phyloP scores from a whole-genome alignment of 2,329 filamentous ascomycete genomes.

The Beauveria australis region DNA sequence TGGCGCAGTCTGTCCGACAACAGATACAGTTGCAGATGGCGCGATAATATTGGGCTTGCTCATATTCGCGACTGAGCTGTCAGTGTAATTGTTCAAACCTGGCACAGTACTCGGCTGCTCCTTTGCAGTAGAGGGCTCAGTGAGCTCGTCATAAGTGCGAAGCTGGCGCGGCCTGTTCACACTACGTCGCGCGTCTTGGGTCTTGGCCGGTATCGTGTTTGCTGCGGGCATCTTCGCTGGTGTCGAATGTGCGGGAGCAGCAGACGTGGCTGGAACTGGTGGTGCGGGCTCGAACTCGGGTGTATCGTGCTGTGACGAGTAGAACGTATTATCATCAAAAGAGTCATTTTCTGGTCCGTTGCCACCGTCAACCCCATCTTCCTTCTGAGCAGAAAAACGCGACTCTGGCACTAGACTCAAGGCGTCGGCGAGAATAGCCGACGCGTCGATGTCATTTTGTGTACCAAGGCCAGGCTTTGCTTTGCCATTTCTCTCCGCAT shows the following conservation, averaged over 20 bases:
- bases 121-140: not conserved
- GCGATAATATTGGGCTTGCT: constrained; percentile 22
- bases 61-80: not conserved
- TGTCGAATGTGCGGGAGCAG: not conserved
- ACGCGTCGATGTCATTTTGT: constrained; percentile 60
- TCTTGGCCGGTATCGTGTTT: not conserved
- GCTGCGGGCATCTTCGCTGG: constrained; percentile 6
- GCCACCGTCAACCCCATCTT: constrained; percentile 40
- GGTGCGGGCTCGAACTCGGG: constrained; percentile 43
- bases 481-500: constrained; percentile 56
- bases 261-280: constrained; percentile 26
- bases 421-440: constrained; percentile 64
- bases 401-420: constrained; percentile 63
- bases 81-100: constrained; percentile 24
- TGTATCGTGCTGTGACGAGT: constrained; percentile 89
- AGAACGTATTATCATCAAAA: constrained; percentile 89
- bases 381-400: constrained; percentile 50
- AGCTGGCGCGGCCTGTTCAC: not conserved
- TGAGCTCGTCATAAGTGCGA: constrained; percentile 5
- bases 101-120: constrained; percentile 17
- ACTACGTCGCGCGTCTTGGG: not conserved
- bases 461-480: constrained; percentile 41
- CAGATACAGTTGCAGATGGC: not conserved
- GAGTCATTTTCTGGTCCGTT: constrained; percentile 66
- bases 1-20: not conserved